Evolutionary conservation across 495 filamentous ascomycete genomes (phyloP).

Genomic region (Polyplosphaeria fusca): DNA sequence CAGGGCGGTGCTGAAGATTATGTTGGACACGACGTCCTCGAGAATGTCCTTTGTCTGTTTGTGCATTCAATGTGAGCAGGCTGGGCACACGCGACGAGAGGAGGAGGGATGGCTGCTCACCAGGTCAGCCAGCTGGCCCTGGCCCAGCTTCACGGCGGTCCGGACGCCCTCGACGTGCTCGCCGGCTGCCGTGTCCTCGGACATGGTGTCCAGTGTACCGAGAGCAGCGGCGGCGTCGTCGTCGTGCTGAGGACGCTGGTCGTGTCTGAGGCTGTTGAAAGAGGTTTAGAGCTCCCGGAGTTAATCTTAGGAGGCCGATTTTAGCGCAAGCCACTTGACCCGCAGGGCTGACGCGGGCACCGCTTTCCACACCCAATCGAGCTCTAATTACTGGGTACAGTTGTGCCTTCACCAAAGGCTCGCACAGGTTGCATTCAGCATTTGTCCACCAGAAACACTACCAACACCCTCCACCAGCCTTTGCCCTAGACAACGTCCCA

Average conservation of each 20-base stretch:
- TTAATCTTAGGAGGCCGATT: background rate
- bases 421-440: background rate
- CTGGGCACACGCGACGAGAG: background rate
- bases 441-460: too few species aligned
- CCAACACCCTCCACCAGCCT: background rate
- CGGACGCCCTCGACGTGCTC: slow-evolving; percentile 8
- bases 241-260: background rate
- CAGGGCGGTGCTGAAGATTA: slow-evolving; percentile 46
- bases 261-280: slow-evolving; percentile 12
- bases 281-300: slow-evolving; percentile 15
- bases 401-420: background rate
- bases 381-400: background rate
- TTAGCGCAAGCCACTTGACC: background rate
- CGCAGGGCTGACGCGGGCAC: background rate
- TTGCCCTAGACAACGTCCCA: slow-evolving; percentile 57
- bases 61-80: too few species aligned
- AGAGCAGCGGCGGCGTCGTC: background rate
- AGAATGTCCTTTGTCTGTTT: slow-evolving; percentile 40
- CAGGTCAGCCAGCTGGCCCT: slow-evolving; percentile 20
- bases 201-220: slow-evolving; percentile 25
- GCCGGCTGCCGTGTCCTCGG: slow-evolving; percentile 30
- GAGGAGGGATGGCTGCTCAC: slow-evolving; percentile 9
- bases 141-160: slow-evolving; percentile 11
- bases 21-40: slow-evolving; percentile 43
- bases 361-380: background rate